phyloP scores from a whole-genome alignment of 352 stramenopile genomes.

The Plasmopara halstedii region DNA sequence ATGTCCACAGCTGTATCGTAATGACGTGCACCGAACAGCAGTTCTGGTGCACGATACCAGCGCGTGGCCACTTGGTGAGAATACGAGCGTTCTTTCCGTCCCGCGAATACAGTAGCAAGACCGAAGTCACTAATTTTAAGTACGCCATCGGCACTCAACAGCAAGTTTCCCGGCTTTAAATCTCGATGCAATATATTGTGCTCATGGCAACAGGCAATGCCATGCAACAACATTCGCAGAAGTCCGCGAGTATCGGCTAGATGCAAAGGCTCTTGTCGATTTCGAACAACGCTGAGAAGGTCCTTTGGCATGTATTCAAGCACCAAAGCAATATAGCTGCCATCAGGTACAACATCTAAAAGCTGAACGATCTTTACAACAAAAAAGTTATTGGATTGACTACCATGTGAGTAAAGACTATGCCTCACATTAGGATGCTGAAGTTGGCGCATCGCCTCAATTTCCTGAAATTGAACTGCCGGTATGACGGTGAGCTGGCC shows the following conservation, averaged over 20 bases:
- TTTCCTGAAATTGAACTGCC: constrained; percentile 60
- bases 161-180: constrained; percentile 66
- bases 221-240: constrained; percentile 62
- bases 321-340: constrained; percentile 49
- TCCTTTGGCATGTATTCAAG: constrained; percentile 67
- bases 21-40: constrained; percentile 59
- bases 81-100: constrained; percentile 26
- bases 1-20: constrained; percentile 67
- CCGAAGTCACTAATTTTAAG: constrained; percentile 79
- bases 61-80: constrained; percentile 74
- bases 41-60: constrained; percentile 76
- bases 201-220: constrained; percentile 50
- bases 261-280: constrained; percentile 26
- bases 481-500: constrained; percentile 39
- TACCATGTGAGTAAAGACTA: neutral
- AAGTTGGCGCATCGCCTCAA: constrained; percentile 66
- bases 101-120: constrained; percentile 59
- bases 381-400: neutral
- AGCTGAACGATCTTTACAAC: constrained; percentile 49
- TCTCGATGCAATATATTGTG: constrained; percentile 66
- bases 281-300: constrained; percentile 50
- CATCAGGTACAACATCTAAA: constrained; percentile 49
- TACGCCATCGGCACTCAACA: constrained; percentile 39
- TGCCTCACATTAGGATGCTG: constrained; percentile 49
- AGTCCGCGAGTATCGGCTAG: constrained; percentile 41